Base-by-base conservation (phyloP, 2,329 filamentous ascomycete genomes). In the Orbilia blumenaviensis region DNA sequence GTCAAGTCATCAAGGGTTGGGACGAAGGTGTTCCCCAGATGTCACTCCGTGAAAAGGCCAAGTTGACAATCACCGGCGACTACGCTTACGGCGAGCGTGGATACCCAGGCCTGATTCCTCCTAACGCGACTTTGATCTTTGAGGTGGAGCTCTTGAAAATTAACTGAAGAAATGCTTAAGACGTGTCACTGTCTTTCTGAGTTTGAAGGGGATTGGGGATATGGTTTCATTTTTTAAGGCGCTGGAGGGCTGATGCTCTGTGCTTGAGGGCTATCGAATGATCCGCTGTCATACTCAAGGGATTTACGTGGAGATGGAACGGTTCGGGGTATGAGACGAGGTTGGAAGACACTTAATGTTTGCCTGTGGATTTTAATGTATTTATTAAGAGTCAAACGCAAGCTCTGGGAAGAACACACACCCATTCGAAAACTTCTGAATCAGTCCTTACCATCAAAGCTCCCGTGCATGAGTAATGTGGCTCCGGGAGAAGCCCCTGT, bases 121-220 rank as follows among this genome's bases (percentile, higher is more conserved):
- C 77, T 75, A 81, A 58, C 66, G 29, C 56, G 16, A 77, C 52
- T 27, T 50, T 80, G 91, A 89, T 98, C 63, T 97, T 98, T 82
- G 92, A 96, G 85, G 97, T 94, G 50, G 93, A 97, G 84, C 85
- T 98, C 79, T 86, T 97, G 80, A 90, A 88, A 67, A 97, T 98
- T 81, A 86, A 89, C 18, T n/a, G n/a, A n/a, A n/a, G n/a, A n/a
- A n/a, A n/a, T n/a, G n/a, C n/a, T n/a, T n/a, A n/a, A n/a, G n/a
- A n/a, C n/a, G n/a, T n/a, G n/a, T n/a, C n/a, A n/a, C n/a, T n/a
- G n/a, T n/a, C n/a, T n/a, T n/a, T n/a, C n/a, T n/a, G n/a, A n/a
- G n/a, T n/a, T n/a, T n/a, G n/a, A n/a, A n/a, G n/a, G n/a, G n/a
- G n/a, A n/a, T n/a, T n/a, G n/a, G n/a, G n/a, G 34, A 42, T 9